These are phyloP conservation scores for Oenanthe javanica DNA, from an alignment of 140 eudicot species.

Conservation along the genomic window DNA sequence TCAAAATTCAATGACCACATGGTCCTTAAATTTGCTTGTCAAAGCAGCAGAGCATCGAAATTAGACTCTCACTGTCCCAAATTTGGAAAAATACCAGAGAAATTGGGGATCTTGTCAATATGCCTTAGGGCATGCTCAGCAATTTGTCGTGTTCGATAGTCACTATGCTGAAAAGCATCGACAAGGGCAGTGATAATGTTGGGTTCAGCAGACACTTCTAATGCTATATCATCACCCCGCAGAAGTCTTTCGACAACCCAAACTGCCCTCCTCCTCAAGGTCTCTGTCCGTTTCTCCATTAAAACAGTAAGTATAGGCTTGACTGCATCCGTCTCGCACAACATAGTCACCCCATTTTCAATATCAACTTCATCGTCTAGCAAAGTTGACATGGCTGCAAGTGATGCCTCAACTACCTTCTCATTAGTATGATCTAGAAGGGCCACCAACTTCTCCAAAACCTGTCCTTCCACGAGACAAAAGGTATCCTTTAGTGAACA, in stretches of 20 bases:
- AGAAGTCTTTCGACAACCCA: constrained; percentile 81
- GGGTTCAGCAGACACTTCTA: constrained; percentile 55
- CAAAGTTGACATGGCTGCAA: constrained; percentile 69
- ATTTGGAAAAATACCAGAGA: constrained; percentile 70
- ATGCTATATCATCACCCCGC: constrained; percentile 56
- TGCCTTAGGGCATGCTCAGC: constrained; percentile 86
- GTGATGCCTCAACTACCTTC: constrained; percentile 73
- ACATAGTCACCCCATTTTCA: constrained; percentile 54
- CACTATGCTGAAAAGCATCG: constrained; percentile 77
- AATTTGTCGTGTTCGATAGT: constrained; percentile 63
- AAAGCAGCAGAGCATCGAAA: background rate
- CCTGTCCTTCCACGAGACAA: constrained; percentile 76
- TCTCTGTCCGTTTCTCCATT: constrained; percentile 65
- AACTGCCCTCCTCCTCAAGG: constrained; percentile 52
- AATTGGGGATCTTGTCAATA: constrained; percentile 72
- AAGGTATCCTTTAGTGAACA: constrained; percentile 73
- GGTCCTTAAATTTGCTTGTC: background rate
- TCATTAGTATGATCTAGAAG: constrained; percentile 74
- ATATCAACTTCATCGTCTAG: constrained; percentile 74
- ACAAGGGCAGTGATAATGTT: constrained; percentile 69
- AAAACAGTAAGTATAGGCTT: constrained; percentile 62
- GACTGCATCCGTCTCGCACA: constrained; percentile 62
- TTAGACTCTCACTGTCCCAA: constrained; percentile 16
- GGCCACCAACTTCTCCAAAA: constrained; percentile 61
- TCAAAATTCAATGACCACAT: background rate